Evolutionary conservation across 108 stramenopile species (phyloP), one percentile per base, ranked within the genome.

Genomic region (Schizochytrium sp.): DNA sequence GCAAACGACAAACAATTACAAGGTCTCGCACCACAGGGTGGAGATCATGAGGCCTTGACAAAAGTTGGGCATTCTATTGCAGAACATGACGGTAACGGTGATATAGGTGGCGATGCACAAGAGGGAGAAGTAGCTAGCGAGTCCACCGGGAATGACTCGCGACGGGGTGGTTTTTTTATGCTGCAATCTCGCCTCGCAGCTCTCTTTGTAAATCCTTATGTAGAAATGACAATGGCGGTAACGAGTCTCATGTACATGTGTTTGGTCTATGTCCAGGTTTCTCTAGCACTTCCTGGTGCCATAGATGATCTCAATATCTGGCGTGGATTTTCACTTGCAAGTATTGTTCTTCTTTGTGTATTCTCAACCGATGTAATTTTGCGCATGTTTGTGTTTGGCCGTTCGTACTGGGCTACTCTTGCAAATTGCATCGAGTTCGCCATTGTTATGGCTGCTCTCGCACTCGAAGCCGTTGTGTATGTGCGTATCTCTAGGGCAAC

Each of bases 191-290:
- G 44, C 13, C 49, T 55, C 50, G 76, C 76, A 5, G 76, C 49
- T 2, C 28, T 49, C 76, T 83, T 49, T 55, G 76, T 83, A 8
- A 55, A 83, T 40, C 8, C 28, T 38, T 83, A 55, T 49, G 76
- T 83, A 83, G 76, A 83, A 83, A 55, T 55, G 50, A n/a, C 53
- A 10, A 49, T 83, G 47, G 76, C 76, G 17, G 1, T 83, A n/a
- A 55, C 76, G 76, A 83, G 50, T n/a, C 28, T 83, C 47, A 17
- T 83, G 0, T 83, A 55, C 76, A 83, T 83, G 76, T 83, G 76
- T 13, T n/a, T 83, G 38, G 76, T 83, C 28, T 83, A 69, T 83
- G 8, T 50, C 76, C 47, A 83, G 50, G 50, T 83, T 5, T 10
- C 76, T n/a, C 53, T 83, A 13, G 5, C 76, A 28, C 47, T 83